Evolutionary conservation across 1,284 basidiomycete genomes (phyloP), one percentile per base, ranked within the genome.

Genomic region (Phellopilus nigrolimitatus): DNA sequence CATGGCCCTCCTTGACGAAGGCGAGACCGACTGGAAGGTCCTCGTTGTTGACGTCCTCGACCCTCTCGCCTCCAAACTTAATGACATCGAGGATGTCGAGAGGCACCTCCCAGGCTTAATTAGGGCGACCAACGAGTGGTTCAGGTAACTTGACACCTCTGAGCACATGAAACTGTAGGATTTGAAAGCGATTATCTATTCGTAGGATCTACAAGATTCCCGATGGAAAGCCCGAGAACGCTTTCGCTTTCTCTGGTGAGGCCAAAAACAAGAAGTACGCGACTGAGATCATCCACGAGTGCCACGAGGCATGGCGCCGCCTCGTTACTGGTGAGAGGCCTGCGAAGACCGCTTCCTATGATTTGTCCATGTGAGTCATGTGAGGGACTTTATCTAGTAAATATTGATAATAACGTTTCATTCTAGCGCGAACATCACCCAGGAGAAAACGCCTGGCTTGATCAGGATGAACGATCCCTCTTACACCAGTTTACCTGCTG

Each of bases 251-350:
- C 84, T 95, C 92, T 51, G 97, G 97, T 54, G 97, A 99, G 76
- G 95, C 95, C 60, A 99, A 99, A 80, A 97, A 97, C 81, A 95
- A 95, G 79, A 95, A 95, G 71, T 99, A 98, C 70, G 97, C 97
- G 47, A 92, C 89, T 48, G 95, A 98, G 74, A 95, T 99, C 72
- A 89, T 99, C 65, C 92, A 95, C 72, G 97, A 99, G 72, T 95
- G 92, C 74, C 89, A 99, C 70, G 95, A 98, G 71, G 91, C 95
- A 42, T 99, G 97, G 97, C 92, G 93, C 67, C 90, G 91, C 66
- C 84, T 99, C 63, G 79, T 95, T 67, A 73, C 71, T 54, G 94
- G 94, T 58, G 91, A 97, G 61, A 73, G 66, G 52, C 76, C 84
- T 40, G 80, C 84, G 56, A 85, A 84, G 73, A 85, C 84, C 17